These are phyloP conservation scores for Xerocomellus dryophilus DNA, from an alignment of 768 basidiomycete genomes.

Conservation along the genomic window DNA sequence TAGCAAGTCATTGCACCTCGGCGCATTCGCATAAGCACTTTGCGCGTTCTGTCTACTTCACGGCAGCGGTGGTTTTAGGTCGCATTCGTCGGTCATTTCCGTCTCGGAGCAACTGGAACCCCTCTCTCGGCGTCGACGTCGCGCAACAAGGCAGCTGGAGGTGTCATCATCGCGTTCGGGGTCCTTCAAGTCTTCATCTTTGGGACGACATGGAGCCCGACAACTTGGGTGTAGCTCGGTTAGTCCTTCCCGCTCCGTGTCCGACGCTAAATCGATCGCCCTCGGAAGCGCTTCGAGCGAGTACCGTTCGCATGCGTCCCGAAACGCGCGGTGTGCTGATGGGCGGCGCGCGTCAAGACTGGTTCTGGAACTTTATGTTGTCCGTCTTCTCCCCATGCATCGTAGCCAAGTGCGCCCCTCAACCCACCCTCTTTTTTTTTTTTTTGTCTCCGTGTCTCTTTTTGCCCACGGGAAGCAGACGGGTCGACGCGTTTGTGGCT, in stretches of 20 bases:
- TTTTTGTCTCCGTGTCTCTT: not conserved
- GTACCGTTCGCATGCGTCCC: not conserved
- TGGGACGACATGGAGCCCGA: slow-evolving; percentile 65
- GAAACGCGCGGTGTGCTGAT: slow-evolving; percentile 7
- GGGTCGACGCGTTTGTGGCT: not conserved
- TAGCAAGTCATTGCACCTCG: too few species aligned
- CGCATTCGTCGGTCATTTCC: slow-evolving; percentile 69
- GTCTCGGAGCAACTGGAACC: slow-evolving; percentile 53
- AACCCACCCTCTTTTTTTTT: not conserved
- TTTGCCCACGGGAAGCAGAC: not conserved
- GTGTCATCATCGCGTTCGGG: slow-evolving; percentile 70
- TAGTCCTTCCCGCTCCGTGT: slow-evolving; percentile 82
- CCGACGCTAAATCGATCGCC: slow-evolving; percentile 72
- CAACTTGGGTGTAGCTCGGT: slow-evolving; percentile 73
- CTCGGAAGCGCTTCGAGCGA: slow-evolving; percentile 60
- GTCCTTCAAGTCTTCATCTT: slow-evolving; percentile 73
- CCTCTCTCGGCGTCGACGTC: slow-evolving; percentile 45
- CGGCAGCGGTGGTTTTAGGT: slow-evolving; percentile 37
- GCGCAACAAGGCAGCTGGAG: slow-evolving; percentile 59
- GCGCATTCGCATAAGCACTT: slow-evolving; percentile 55
- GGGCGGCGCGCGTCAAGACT: slow-evolving; percentile 32
- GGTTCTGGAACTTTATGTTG: slow-evolving; percentile 76
- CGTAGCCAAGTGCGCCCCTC: slow-evolving; percentile 43
- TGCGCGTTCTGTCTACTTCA: slow-evolving; percentile 38
- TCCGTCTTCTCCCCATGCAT: slow-evolving; percentile 72